Percentiles rank a stretch among this genome's conserved stretches.
Evolutionary conservation across 106 monocot genomes (phyloP).

Genomic region (Narthecium ossifragum): DNA sequence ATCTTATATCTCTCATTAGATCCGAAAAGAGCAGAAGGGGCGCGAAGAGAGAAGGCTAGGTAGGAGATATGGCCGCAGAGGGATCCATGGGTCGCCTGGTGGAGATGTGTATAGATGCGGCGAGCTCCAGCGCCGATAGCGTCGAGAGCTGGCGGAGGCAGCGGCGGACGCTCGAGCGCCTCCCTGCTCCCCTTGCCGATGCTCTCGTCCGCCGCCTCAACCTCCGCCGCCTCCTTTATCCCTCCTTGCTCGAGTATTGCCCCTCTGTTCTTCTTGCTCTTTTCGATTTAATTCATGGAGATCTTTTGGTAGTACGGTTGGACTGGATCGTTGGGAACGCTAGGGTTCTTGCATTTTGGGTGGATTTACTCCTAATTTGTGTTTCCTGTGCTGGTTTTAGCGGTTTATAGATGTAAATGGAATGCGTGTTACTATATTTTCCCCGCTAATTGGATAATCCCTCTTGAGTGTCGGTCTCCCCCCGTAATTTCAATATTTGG

Average conservation of each 20-base stretch:
- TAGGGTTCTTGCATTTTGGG: background rate
- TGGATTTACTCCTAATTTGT: background rate
- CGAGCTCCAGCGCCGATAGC: constrained; percentile 30
- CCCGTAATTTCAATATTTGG: too few species aligned
- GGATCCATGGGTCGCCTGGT: constrained; percentile 22
- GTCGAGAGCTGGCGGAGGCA: constrained; percentile 89
- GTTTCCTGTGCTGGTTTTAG: background rate
- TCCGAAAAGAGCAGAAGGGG: constrained; percentile 5
- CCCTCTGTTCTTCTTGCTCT: background rate
- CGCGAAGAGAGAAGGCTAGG: background rate
- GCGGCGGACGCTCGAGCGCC: constrained; percentile 75
- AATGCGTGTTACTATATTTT: too few species aligned
- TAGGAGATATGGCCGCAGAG: too few species aligned
- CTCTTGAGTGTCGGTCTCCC: too few species aligned
- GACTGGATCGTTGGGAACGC: too few species aligned
- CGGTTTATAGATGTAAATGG: too few species aligned
- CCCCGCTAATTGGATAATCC: too few species aligned
- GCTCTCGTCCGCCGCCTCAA: constrained; percentile 62
- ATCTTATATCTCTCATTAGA: background rate
- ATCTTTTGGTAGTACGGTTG: too few species aligned
- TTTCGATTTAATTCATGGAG: background rate
- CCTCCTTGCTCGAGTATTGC: constrained; percentile 74
- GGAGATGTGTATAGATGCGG: constrained; percentile 60
- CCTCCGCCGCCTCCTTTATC: constrained; percentile 65
- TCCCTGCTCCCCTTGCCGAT: constrained; percentile 73